phyloP scores from a whole-genome alignment of 208 protist species.

The Blastocrithidia nonstop region DNA sequence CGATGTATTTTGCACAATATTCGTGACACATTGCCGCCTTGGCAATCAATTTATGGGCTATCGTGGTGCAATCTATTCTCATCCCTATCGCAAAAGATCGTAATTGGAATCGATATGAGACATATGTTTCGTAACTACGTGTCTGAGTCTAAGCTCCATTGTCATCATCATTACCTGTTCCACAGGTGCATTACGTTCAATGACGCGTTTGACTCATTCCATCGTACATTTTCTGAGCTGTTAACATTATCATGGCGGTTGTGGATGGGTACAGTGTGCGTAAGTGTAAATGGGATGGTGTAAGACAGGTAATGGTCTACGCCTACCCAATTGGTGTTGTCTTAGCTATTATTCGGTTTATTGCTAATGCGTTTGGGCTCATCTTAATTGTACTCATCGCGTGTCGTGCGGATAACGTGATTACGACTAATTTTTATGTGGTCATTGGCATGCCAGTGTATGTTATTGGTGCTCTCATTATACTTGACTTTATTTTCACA shows the following conservation, averaged over 20 bases:
- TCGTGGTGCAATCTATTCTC: slow-evolving; percentile 30
- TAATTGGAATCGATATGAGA: slow-evolving; percentile 15
- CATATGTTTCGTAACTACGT: too few relatives aligned
- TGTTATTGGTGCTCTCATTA: slow-evolving; percentile 9
- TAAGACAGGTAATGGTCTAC: too few relatives aligned
- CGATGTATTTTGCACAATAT: too few relatives aligned
- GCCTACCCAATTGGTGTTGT: slow-evolving; percentile 10
- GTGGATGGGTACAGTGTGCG: too few relatives aligned
- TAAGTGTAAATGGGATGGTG: too few relatives aligned
- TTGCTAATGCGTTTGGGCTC: slow-evolving; percentile 14
- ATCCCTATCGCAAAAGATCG: slow-evolving; percentile 48
- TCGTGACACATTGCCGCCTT: too few relatives aligned
- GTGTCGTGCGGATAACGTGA: slow-evolving; percentile 43
- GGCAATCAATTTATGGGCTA: too few relatives aligned
- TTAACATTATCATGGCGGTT: slow-evolving; percentile 19
- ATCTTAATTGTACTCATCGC: slow-evolving; percentile 39
- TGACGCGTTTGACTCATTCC: slow-evolving; percentile 58
- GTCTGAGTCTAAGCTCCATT: too few relatives aligned
- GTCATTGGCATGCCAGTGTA: slow-evolving; percentile 41
- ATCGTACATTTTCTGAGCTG: slow-evolving; percentile 30
- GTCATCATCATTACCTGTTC: too few relatives aligned
- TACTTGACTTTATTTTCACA: slow-evolving; percentile 13
- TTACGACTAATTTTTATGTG: slow-evolving; percentile 54
- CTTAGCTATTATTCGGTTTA: slow-evolving; percentile 15
- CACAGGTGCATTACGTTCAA: slow-evolving; percentile 19